Evolutionary conservation across 1,284 basidiomycete species (phyloP).

Genomic region (Boletus albobrunnescens): DNA sequence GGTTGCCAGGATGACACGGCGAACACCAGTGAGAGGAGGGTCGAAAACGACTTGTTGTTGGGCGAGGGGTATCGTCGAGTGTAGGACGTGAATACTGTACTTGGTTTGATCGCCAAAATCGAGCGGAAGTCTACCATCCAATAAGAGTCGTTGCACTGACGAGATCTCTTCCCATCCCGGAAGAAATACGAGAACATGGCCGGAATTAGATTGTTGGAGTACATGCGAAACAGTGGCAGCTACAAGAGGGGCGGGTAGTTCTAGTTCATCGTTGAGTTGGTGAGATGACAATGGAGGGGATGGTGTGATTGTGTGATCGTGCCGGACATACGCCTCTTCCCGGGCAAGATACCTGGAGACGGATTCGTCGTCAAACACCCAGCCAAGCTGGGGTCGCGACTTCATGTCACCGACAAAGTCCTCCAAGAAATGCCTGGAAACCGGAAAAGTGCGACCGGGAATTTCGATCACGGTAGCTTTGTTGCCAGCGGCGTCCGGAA

Average conservation of each 20-base stretch:
- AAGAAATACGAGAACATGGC: conserved; percentile 89
- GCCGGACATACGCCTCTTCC: conserved; percentile 55
- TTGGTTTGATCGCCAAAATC: conserved; percentile 58
- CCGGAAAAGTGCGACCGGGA: conserved; percentile 92
- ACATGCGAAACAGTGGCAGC: conserved; percentile 83
- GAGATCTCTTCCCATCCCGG: conserved; percentile 93
- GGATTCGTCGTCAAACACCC: conserved; percentile 76
- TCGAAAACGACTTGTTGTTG: conserved; percentile 93
- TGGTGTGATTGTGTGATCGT: conserved; percentile 11
- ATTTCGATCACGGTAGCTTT: conserved; percentile 79
- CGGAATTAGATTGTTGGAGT: conserved; percentile 70
- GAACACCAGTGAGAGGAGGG: conserved; percentile 70
- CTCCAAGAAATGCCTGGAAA: conserved; percentile 79
- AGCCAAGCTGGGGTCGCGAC: conserved; percentile 40
- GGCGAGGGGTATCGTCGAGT: conserved; percentile 85
- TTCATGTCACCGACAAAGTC: conserved; percentile 64
- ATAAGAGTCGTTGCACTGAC: conserved; percentile 68
- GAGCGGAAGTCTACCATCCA: conserved; percentile 57
- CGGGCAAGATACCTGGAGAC: conserved; percentile 74
- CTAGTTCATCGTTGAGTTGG: conserved; percentile 60
- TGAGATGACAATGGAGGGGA: conserved; percentile 26
- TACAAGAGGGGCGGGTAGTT: conserved; percentile 81
- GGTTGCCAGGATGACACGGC: conserved; percentile 88
- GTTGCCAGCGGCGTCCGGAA: conserved; percentile 58
- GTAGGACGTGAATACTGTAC: conserved; percentile 83